phyloP scores from a whole-genome alignment of 2,329 filamentous ascomycete genomes.

The Teratosphaeria epicoccoides region DNA sequence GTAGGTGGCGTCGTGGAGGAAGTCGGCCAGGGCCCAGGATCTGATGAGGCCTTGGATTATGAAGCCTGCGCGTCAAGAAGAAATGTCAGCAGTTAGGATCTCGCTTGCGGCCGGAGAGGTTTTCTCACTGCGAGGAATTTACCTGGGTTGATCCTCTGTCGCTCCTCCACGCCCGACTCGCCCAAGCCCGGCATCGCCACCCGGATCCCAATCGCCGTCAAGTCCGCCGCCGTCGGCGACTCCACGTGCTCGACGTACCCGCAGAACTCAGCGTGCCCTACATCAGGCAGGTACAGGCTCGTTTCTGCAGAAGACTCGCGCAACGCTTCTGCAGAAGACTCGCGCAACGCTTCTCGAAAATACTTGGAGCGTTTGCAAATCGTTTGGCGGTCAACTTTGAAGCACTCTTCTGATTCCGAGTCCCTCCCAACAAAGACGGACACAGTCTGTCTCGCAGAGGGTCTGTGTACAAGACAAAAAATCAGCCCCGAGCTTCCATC shows the following conservation, averaged over 20 bases:
- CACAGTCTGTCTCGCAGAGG: neutral
- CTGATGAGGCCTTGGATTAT: neutral
- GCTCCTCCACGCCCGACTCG: neutral
- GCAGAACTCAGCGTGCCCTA: neutral
- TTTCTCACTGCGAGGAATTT: neutral
- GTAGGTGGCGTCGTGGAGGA: neutral
- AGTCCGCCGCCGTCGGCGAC: neutral
- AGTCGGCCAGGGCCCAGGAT: neutral
- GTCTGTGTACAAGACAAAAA: neutral
- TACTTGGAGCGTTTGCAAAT: neutral
- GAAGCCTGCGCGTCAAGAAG: neutral
- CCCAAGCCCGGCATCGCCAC: neutral
- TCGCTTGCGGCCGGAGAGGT: neutral
- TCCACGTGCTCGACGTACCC: neutral
- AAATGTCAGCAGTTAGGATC: too few species aligned
- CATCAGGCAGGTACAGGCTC: neutral
- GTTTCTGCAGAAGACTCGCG: neutral
- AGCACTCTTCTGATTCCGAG: neutral
- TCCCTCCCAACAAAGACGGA: neutral
- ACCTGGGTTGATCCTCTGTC: neutral
- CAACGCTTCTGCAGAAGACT: neutral
- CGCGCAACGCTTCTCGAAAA: neutral
- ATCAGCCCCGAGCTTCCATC: neutral
- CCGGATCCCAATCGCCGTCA: neutral
- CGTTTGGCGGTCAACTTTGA: neutral